Percentiles rank a stretch among this genome's conserved stretches.
Evolutionary conservation across 768 basidiomycete species (phyloP).

Genomic region (Gyrodon lividus): DNA sequence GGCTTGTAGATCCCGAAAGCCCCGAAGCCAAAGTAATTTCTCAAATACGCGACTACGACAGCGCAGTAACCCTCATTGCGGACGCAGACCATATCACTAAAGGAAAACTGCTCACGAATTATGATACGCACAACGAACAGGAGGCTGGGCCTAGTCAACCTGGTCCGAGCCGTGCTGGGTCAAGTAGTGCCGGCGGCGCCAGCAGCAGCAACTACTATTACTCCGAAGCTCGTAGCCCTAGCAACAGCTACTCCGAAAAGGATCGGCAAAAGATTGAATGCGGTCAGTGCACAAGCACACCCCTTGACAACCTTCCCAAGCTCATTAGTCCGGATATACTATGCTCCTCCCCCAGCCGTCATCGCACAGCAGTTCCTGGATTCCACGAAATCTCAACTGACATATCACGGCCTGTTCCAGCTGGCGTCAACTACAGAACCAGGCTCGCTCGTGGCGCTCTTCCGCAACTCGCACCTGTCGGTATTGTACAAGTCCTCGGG

Average conservation of each 20-base stretch:
- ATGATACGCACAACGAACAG: conserved; percentile 28
- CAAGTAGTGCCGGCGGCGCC: conserved; percentile 2
- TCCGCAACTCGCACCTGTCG: conserved; percentile 86
- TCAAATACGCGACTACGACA: conserved; percentile 67
- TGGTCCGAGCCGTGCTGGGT: neutral
- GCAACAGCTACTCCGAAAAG: conserved; percentile 43
- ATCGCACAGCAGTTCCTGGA: conserved; percentile 68
- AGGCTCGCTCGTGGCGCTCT: conserved; percentile 77
- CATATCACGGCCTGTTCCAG: conserved; percentile 84
- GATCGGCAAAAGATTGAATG: conserved; percentile 65
- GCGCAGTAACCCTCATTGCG: conserved; percentile 69
- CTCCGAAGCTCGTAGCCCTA: conserved; percentile 3
- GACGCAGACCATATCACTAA: conserved; percentile 75
- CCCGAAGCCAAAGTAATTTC: conserved; percentile 55
- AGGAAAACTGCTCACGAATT: conserved; percentile 53
- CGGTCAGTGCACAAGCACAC: conserved; percentile 48
- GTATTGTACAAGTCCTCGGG: conserved; percentile 68
- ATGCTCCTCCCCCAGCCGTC: conserved; percentile 46
- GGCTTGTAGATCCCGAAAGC: conserved; percentile 51
- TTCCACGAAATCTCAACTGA: conserved; percentile 74
- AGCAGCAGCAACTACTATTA: conserved; percentile 6
- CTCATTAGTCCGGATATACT: neutral
- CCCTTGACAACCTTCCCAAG: neutral
- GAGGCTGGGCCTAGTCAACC: conserved; percentile 17
- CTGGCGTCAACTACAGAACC: conserved; percentile 52